Conservation (phyloP, 179 eudicot genomes). For the Patellifolia procumbens region DNA sequence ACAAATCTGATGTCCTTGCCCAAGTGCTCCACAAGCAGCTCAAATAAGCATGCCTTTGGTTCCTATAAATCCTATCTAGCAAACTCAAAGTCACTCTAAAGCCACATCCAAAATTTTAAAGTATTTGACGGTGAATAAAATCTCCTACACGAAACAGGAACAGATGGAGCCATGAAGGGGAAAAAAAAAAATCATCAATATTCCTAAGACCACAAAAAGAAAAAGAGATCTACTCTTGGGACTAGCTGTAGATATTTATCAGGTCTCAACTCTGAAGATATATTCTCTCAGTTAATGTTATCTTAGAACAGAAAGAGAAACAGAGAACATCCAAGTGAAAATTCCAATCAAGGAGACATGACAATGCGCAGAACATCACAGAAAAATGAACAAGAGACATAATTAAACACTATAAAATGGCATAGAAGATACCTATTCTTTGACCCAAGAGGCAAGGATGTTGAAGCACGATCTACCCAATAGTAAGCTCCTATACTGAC, state of each 20-base stretch:
- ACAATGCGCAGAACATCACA: background rate
- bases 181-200: background rate
- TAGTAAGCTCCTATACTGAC: constrained; percentile 85
- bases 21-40: background rate
- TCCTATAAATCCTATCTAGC: background rate
- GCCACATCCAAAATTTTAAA: background rate
- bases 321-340: constrained; percentile 7
- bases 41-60: background rate
- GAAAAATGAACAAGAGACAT: background rate
- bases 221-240: background rate
- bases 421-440: constrained; percentile 52
- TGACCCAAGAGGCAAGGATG: constrained; percentile 57
- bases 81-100: background rate
- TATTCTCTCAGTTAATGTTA: background rate
- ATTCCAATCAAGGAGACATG: background rate
- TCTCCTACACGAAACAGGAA: background rate
- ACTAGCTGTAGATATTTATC: background rate
- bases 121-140: background rate
- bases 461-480: constrained; percentile 81
- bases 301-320: background rate
- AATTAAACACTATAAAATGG: background rate
- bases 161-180: background rate
- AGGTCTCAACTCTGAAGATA: background rate
- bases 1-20: background rate
- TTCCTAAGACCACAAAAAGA: no score